Evolutionary conservation across 75 land plant species (phyloP).

Genomic region (Cupressus sempervirens): DNA sequence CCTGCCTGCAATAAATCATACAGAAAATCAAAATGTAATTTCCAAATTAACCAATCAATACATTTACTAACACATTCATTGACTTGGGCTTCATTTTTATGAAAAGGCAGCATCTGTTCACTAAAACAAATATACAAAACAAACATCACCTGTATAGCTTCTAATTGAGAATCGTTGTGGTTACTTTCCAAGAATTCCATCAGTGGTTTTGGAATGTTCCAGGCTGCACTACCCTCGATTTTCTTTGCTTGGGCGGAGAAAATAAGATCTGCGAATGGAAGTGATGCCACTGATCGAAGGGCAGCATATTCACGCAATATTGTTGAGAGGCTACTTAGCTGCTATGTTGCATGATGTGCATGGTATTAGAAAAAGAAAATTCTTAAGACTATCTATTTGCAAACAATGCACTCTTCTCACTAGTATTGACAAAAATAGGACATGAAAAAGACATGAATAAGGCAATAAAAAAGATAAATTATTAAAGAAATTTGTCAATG

Average conservation of each 20-base stretch:
- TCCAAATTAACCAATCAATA: neutral
- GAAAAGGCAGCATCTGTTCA: neutral
- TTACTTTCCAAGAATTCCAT: conserved; percentile 48
- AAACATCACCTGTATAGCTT: conserved; percentile 62
- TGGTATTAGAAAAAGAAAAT: neutral
- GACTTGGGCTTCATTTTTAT: neutral
- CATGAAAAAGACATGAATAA: neutral
- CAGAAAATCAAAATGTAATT: conserved; percentile 11
- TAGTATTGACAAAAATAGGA: neutral
- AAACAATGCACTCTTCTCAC: neutral
- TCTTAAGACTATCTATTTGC: neutral
- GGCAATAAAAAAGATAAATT: neutral
- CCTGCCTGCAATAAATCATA: conserved; percentile 48
- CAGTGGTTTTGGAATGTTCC: conserved; percentile 67
- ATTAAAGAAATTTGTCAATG: neutral
- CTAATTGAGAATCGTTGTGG: conserved; percentile 73
- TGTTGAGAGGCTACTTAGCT: conserved; percentile 92
- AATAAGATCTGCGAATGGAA: conserved; percentile 79
- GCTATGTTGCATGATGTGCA: conserved; percentile 6
- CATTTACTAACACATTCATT: neutral
- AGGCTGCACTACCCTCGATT: conserved; percentile 19
- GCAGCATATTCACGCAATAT: conserved; percentile 85
- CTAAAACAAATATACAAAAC: neutral
- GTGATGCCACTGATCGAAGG: conserved; percentile 56
- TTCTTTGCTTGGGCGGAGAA: conserved; percentile 34